Conservation (phyloP, 2,329 filamentous ascomycete species). For the Cercospora canescens region DNA sequence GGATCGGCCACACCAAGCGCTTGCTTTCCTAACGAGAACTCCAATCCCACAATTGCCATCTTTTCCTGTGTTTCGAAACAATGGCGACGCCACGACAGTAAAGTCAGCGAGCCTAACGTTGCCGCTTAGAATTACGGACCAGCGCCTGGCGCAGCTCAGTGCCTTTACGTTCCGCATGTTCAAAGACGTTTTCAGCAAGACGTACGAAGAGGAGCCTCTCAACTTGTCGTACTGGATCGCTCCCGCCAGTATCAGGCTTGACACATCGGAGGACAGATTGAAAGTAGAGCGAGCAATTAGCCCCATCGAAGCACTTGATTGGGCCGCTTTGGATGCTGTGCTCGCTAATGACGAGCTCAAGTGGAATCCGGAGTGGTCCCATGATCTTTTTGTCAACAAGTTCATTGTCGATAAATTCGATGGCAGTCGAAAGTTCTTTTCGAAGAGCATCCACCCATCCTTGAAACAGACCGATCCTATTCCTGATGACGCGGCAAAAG, state of each 20-base stretch:
- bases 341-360: slow-evolving; percentile 40
- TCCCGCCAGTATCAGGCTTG: slow-evolving; percentile 46
- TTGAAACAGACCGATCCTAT: slow-evolving; percentile 66
- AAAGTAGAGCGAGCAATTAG: background rate
- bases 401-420: slow-evolving; percentile 60
- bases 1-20: slow-evolving; percentile 59
- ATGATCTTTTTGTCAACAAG: slow-evolving; percentile 46
- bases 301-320: slow-evolving; percentile 55
- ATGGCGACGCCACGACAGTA: slow-evolving; percentile 61
- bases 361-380: slow-evolving; percentile 47
- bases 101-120: slow-evolving; percentile 46
- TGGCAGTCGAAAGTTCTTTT: slow-evolving; percentile 61
- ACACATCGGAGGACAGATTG: background rate
- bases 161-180: slow-evolving; percentile 76
- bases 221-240: slow-evolving; percentile 83
- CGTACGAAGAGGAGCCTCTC: slow-evolving; percentile 62
- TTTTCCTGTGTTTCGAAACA: slow-evolving; percentile 73
- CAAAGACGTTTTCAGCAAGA: slow-evolving; percentile 85
- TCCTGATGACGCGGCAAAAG: slow-evolving; percentile 54
- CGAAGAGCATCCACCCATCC: slow-evolving; percentile 46
- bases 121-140: slow-evolving; percentile 46
- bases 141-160: slow-evolving; percentile 59
- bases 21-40: slow-evolving; percentile 71
- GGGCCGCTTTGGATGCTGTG: slow-evolving; percentile 55
- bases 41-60: slow-evolving; percentile 63